Evolutionary conservation across 1,139 yeast species (phyloP).

Genomic region (Nadsonia starkeyi-henricii): DNA sequence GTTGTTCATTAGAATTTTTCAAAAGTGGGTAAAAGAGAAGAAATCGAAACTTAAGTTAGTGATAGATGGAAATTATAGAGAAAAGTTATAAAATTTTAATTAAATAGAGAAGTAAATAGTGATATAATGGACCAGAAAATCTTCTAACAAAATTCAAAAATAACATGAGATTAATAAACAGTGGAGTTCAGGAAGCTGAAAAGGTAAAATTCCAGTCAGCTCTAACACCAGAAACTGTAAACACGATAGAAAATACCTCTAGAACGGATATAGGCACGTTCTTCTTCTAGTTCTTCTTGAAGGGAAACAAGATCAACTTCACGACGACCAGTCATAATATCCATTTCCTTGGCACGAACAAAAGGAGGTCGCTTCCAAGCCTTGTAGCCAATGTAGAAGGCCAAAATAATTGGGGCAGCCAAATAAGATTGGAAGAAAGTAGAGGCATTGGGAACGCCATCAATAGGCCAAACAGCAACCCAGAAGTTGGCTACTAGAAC

Average conservation of each 20-base stretch:
- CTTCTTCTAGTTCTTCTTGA: conserved; percentile 37
- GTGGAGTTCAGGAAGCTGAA: no score
- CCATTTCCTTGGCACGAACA: conserved; percentile 34
- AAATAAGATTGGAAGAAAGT: conserved; percentile 40
- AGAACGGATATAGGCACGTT: conserved; percentile 25
- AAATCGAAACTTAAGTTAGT: no score
- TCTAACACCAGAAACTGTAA: conserved; percentile 32
- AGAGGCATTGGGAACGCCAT: conserved; percentile 23
- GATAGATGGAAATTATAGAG: no score
- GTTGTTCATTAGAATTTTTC: no score
- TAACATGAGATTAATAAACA: no score
- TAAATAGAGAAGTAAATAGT: no score
- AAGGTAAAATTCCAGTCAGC: no score
- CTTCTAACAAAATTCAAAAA: no score
- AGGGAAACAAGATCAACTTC: conserved; percentile 39
- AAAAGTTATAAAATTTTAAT: no score
- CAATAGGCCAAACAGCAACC: conserved; percentile 37
- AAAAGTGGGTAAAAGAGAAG: no score
- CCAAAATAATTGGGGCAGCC: conserved; percentile 39
- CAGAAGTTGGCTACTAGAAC: conserved; percentile 73
- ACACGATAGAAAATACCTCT: conserved; percentile 24
- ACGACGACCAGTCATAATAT: conserved; percentile 40
- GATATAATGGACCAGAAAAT: no score
- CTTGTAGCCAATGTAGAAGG: conserved; percentile 38
- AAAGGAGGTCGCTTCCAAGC: conserved; percentile 32